These are phyloP conservation scores for Cyberlindnera lachancei DNA, from an alignment of 805 yeast genomes.

Conservation along the genomic window DNA sequence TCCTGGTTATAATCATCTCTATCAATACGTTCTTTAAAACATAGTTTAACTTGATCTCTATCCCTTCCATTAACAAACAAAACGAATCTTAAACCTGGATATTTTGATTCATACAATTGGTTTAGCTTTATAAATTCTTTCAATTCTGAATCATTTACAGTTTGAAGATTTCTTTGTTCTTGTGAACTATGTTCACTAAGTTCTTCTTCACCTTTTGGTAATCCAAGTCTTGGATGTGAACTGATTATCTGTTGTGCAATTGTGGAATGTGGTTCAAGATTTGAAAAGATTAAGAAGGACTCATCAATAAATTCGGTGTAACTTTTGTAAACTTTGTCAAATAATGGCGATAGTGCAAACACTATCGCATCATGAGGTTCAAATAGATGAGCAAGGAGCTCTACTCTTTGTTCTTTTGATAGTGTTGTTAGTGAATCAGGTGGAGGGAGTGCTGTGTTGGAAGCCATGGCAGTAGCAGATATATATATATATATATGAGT, in stretches of 20 bases:
- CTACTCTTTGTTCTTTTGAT: constrained; percentile 23
- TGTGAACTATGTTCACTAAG: constrained; percentile 57
- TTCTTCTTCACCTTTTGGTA: constrained; percentile 35
- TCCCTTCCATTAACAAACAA: constrained; percentile 84
- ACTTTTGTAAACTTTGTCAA: constrained; percentile 2
- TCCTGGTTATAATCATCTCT: constrained; percentile 50
- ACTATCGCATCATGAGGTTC: constrained; percentile 19
- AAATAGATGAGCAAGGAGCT: constrained; percentile 32
- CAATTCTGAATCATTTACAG: constrained; percentile 37
- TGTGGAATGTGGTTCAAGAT: constrained; percentile 10
- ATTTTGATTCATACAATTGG: constrained; percentile 50
- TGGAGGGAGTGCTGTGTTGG: constrained; percentile 30
- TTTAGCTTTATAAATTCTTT: constrained; percentile 45
- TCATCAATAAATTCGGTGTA: constrained; percentile 13
- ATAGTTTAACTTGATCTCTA: constrained; percentile 53
- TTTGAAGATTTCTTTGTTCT: constrained; percentile 64
- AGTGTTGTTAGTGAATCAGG: too few relatives aligned
- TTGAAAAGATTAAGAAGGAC: constrained; percentile 9
- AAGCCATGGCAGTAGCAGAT: constrained; percentile 10
- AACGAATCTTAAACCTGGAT: constrained; percentile 74
- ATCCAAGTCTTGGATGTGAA: constrained; percentile 89
- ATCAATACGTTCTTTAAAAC: constrained; percentile 52
- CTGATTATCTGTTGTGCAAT: constrained; percentile 48
- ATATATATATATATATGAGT: too few relatives aligned
- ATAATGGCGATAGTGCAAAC: constrained; percentile 13